Conservation (phyloP, 495 filamentous ascomycete genomes). For the Hypoxylon crocopeplum region DNA sequence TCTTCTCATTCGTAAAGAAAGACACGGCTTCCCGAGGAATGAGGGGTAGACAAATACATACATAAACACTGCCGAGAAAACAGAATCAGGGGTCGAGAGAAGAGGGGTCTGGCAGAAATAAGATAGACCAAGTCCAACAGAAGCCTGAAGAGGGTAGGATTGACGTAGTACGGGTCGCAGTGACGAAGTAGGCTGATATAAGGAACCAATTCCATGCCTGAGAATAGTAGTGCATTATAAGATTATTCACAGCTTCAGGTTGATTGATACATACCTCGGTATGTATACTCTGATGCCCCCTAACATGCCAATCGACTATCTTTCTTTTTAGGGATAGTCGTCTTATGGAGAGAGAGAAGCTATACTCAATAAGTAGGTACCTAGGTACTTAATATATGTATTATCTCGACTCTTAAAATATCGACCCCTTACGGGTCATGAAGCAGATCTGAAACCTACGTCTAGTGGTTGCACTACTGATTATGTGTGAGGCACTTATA, state of each 20-base stretch:
- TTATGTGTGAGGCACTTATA: not conserved
- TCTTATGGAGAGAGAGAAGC: too few species aligned
- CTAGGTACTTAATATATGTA: not conserved
- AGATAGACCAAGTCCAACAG: not conserved
- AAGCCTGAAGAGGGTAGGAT: slow-evolving; percentile 3
- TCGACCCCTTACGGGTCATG: not conserved
- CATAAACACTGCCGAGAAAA: not conserved
- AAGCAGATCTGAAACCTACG: slow-evolving; percentile 28
- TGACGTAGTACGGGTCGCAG: not conserved
- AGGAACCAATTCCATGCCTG: not conserved
- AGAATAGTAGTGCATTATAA: not conserved
- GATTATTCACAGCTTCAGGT: too few species aligned
- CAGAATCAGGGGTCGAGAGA: slow-evolving; percentile 5
- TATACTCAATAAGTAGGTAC: not conserved
- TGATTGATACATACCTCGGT: too few species aligned
- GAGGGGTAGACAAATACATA: slow-evolving; percentile 5
- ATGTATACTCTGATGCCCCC: too few species aligned
- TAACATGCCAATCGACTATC: too few species aligned
- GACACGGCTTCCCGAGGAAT: too few species aligned
- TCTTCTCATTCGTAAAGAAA: too few species aligned
- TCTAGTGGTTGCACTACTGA: too few species aligned
- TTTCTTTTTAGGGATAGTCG: too few species aligned
- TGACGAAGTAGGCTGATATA: not conserved
- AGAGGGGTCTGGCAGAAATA: not conserved
- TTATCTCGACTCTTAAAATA: not conserved